Evolutionary conservation across 2,329 filamentous ascomycete species (phyloP), one percentile per base, ranked within the genome.

Genomic region (Botryotinia calthae): DNA sequence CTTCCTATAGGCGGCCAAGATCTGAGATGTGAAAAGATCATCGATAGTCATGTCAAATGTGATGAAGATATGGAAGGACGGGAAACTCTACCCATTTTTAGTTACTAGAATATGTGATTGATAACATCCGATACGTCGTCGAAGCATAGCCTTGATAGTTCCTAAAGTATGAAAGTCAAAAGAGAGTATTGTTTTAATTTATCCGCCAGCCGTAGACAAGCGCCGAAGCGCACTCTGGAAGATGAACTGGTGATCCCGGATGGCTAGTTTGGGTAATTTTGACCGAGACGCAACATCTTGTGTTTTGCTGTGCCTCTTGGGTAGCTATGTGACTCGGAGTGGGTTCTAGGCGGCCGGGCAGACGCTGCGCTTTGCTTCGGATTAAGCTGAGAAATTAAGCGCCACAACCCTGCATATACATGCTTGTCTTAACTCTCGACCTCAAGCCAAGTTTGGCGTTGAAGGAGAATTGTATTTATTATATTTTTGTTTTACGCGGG

Each of bases 351-450:
- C 20, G 44, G 62, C n/a, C 25, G 22, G 22, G 34, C 46, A 22
- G 48, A 6, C 48, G 37, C 34, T 67, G 65, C 9, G 65, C 37
- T 68, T 31, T 56, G 65, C 48, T 56, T 42, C 10, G 34, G 34
- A 31, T n/a, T 44, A n/a, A 42, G 34, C n/a, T 56, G 48, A 58
- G 14, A 56, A 44, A 46, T 66, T 66, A 66, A 71, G 70, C 70
- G 70, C 70, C 70, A 31, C 37, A 34, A 54, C 28, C 61, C 61
- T 28, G 61, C 70, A 71, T 71, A 10, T n/a, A 40, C 18, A 51
- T 37, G 40, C 20, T 69, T 69, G 31, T 71, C 37, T 70, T n/a
- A 22, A 70, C 25, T 71, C 37, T 70, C 37, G 22, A 70, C 25
- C 28, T 54, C 48, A 42, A 67, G 31, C 10, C 48, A 67, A 54